Base-by-base conservation (phyloP, 441 rosid genomes). In the Populus hybrid region DNA sequence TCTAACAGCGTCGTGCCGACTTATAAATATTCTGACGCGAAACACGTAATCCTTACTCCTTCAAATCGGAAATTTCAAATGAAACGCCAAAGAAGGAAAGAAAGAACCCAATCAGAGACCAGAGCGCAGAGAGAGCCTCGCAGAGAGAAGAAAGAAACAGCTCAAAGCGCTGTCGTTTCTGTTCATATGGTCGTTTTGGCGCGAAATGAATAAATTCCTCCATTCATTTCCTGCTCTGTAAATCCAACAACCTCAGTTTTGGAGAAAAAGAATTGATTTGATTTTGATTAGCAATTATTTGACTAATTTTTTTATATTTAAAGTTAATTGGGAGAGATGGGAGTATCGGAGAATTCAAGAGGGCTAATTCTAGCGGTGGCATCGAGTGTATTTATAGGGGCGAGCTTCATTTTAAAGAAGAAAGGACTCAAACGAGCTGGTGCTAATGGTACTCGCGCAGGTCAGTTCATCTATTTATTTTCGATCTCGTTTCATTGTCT, bases 301-400 rank as follows among this genome's bases (percentile, higher is more conserved):
- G 32, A 30, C 32, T 30, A 3, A 30, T 30, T 30, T 30, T 30
- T 30, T 30, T 30, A 30, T 30, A 30, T 30, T 3, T 30, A 30
- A 30, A 30, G 4, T 30, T 3, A 30, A 30, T 30, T 30, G 32
- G 67, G 73, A 64, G 36, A 67, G 28, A 85, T 87, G 91, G 88
- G 79, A 73, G 77, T 83, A 50, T 87, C 97, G 72, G 97, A 92
- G 36, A 95, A 93, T 85, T 82, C 88, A 20, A 95, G 74, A 73
- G 99, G 99, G 12, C 74, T 95, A 82, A 76, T 93, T 35, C 81
- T 95, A 69, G 99, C 97, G 4, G 32, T 30, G 11, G 73, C 69
- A 50, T 88, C 91, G 34, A 84, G 91, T 74, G 86, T 86, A 75
- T 88, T 88, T 73, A 88, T 87, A 28, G 91, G 91, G 61, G 78